Base-by-base conservation (phyloP, 192 early-diverging fungal species). In the Mortierella alpina region DNA sequence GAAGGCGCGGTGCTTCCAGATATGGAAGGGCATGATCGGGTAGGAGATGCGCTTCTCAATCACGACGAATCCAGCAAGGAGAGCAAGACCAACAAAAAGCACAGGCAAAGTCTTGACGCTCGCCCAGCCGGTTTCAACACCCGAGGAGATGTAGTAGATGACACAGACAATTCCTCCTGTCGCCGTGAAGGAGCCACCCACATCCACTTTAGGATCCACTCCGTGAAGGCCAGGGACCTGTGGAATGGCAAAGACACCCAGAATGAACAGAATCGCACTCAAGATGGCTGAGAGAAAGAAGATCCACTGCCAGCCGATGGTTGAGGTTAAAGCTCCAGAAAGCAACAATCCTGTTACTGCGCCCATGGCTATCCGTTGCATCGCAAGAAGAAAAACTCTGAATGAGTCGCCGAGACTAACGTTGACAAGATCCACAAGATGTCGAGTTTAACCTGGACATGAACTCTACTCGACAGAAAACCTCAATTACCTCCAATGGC, bases 1-100 rank as follows among this genome's bases (percentile, higher is more conserved):
- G 59, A 88, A 88, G 40, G 86, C 82, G 10, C 81, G 72, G 62
- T 76, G 80, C 72, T 82, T 86, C 83, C 84, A 86, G 44, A 77
- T 63, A 9, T 78, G 84, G 23, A 80, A 78, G 1, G 82, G 86
- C 79, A 88, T 82, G 13, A 88, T 77, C 0, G 86, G 86, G 44
- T 80, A 72, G 0, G 68, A 65, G 42, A 81, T 73, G 18, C 75
- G 75, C 59, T 57, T 52, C 52, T 88, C 79, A 53, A 73, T 71
- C 20, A 84, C 14, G 45, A 85, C 50, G 48, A 88, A 88, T 10
- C 18, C n/a, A 0, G 60, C 69, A 44, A 86, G 50, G 13, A 86
- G 54, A 13, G 84, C 60, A 13, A 88, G 23, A 23, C 83, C 83
- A 7, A 75, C 52, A 47, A 62, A 66, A 2, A 84, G 60, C 6